These are phyloP conservation scores for Trematosphaeria pertusa DNA, from an alignment of 2,329 filamentous ascomycete genomes.

Conservation along the genomic window DNA sequence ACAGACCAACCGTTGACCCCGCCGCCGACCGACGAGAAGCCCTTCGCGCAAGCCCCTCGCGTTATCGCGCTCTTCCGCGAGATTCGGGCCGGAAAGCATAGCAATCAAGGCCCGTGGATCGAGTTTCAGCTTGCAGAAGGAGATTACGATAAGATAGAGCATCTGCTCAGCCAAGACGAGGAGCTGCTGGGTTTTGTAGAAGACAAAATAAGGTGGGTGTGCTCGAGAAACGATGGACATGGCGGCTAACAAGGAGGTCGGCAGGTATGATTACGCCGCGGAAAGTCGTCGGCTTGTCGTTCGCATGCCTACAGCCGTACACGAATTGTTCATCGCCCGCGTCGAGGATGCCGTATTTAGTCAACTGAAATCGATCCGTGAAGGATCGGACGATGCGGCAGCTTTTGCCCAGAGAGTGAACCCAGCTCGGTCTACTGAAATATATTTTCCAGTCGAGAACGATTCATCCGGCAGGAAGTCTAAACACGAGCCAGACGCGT, in stretches of 20 bases:
- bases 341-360: conserved; percentile 27
- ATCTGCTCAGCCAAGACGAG: no score
- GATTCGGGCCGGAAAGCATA: no score
- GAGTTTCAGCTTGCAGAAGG: no score
- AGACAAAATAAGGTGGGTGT: no score
- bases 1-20: no score
- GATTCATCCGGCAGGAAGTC: conserved; percentile 15
- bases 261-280: conserved; percentile 28
- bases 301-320: conserved; percentile 29
- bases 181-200: no score
- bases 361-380: conserved; percentile 25
- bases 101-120: no score
- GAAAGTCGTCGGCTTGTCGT: conserved; percentile 18
- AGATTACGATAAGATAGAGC: no score
- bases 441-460: conserved; percentile 16
- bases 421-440: conserved; percentile 21
- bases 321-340: conserved; percentile 24
- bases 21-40: no score
- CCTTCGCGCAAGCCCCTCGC: no score
- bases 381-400: conserved; percentile 19
- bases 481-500: conserved; percentile 30
- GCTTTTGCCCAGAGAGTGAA: conserved; percentile 29
- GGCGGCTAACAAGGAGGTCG: conserved; percentile 15
- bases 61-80: no score
- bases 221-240: no score